Evolutionary conservation across 495 filamentous ascomycete genomes (phyloP).

Genomic region (Neurospora sp.): DNA sequence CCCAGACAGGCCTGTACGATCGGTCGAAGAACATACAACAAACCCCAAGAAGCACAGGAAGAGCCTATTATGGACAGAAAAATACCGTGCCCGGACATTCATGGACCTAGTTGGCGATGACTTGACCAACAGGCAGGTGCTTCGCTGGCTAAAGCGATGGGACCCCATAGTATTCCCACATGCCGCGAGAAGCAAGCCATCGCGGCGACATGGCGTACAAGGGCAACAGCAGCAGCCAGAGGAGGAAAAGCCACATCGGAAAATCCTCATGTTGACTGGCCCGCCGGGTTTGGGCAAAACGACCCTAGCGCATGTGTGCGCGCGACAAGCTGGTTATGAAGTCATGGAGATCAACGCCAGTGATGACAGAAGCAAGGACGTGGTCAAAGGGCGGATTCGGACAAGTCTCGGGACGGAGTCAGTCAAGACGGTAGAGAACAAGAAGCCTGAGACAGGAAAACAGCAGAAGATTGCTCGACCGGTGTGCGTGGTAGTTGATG

Average conservation of each 20-base stretch:
- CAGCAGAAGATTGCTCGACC: slow-evolving; percentile 69
- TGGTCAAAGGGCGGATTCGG: slow-evolving; percentile 81
- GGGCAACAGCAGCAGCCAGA: slow-evolving; percentile 30
- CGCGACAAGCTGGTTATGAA: slow-evolving; percentile 88
- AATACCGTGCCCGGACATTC: slow-evolving; percentile 85
- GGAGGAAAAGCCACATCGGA: slow-evolving; percentile 63
- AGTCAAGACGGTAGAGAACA: slow-evolving; percentile 69
- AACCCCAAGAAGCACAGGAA: slow-evolving; percentile 35
- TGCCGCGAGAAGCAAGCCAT: slow-evolving; percentile 43
- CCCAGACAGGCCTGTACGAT: slow-evolving; percentile 22
- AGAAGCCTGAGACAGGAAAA: slow-evolving; percentile 44
- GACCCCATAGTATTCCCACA: slow-evolving; percentile 86
- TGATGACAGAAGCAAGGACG: slow-evolving; percentile 63
- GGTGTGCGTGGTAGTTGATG: slow-evolving; percentile 88
- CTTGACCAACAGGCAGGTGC: slow-evolving; percentile 79
- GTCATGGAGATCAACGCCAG: slow-evolving; percentile 84
- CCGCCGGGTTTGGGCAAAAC: slow-evolving; percentile 94
- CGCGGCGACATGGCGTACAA: slow-evolving; percentile 26
- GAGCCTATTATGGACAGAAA: slow-evolving; percentile 70
- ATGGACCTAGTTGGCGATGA: slow-evolving; percentile 92
- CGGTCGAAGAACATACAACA: slow-evolving; percentile 25
- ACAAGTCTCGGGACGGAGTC: slow-evolving; percentile 87
- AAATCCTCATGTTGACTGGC: slow-evolving; percentile 81
- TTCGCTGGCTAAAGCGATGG: slow-evolving; percentile 92
- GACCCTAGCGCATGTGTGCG: slow-evolving; percentile 91